Evolutionary conservation across 352 stramenopile species (phyloP).

Genomic region (Phytophthora idaei): DNA sequence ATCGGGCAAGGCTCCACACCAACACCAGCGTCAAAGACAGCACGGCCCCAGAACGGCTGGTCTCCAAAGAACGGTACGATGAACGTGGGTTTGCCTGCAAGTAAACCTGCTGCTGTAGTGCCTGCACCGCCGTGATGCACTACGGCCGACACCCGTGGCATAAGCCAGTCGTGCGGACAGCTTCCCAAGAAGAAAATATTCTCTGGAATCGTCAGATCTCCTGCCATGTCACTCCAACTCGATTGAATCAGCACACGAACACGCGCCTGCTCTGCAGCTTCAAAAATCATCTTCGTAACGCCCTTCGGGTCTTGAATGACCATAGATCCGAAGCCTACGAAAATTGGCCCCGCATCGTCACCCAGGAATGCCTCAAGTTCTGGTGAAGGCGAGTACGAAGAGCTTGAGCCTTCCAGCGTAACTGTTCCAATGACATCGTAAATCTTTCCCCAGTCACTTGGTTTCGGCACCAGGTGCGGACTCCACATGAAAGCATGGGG

Average conservation of each 20-base stretch:
- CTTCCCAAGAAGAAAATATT: constrained; percentile 72
- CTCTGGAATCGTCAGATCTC: constrained; percentile 47
- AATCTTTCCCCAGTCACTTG: constrained; percentile 87
- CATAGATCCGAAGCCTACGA: constrained; percentile 95
- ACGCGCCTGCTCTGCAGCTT: constrained; percentile 60
- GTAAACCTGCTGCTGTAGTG: constrained; percentile 90
- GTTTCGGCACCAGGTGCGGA: constrained; percentile 85
- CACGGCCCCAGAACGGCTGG: constrained; percentile 94
- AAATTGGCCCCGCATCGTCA: constrained; percentile 79
- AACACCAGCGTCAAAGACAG: constrained; percentile 80
- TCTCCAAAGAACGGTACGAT: constrained; percentile 96
- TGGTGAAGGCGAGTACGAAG: constrained; percentile 53
- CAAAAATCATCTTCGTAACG: constrained; percentile 86
- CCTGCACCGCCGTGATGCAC: constrained; percentile 86
- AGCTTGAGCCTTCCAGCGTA: constrained; percentile 42
- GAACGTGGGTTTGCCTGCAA: constrained; percentile 92
- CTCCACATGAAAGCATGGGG: constrained; percentile 93
- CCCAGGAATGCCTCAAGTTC: constrained; percentile 76
- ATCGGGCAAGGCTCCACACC: constrained; percentile 89
- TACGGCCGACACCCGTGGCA: constrained; percentile 88
- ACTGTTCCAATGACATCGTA: constrained; percentile 92
- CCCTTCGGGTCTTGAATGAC: constrained; percentile 81
- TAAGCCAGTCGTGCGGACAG: constrained; percentile 92
- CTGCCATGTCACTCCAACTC: constrained; percentile 85
- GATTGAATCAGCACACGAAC: constrained; percentile 91